Percentiles rank a stretch among this genome's conserved stretches.
Conservation (phyloP, 805 yeast genomes). For the Tetrapisispora namnaoensis region DNA sequence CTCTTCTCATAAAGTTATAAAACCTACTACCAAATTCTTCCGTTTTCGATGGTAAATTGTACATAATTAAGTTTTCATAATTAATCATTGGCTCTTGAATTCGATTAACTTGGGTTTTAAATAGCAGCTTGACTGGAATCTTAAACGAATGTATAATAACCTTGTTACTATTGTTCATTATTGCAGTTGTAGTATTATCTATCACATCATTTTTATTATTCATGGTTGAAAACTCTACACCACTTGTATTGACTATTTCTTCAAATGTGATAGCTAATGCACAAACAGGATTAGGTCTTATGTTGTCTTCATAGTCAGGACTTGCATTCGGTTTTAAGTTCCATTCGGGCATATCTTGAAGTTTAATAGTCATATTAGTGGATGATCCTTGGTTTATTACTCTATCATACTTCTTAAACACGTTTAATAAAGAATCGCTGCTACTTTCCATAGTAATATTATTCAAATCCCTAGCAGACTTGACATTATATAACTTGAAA, state of each 20-base stretch:
- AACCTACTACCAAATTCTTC: slow-evolving; percentile 35
- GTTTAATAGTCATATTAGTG: slow-evolving; percentile 21
- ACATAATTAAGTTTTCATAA: slow-evolving; percentile 47
- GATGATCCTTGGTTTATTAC: slow-evolving; percentile 22
- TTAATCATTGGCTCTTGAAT: slow-evolving; percentile 56
- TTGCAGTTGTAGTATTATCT: slow-evolving; percentile 2
- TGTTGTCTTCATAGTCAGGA: not conserved
- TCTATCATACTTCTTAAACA: slow-evolving; percentile 24
- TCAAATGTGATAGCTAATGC: slow-evolving; percentile 25
- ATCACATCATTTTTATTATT: slow-evolving; percentile 4
- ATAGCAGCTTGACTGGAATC: slow-evolving; percentile 59
- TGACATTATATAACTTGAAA: slow-evolving; percentile 20
- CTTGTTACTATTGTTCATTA: slow-evolving; percentile 10
- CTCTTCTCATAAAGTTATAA: slow-evolving; percentile 43
- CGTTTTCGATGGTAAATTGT: slow-evolving; percentile 29
- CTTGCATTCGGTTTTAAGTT: slow-evolving; percentile 3
- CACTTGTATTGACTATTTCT: slow-evolving; percentile 16
- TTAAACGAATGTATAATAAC: slow-evolving; percentile 55
- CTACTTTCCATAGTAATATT: slow-evolving; percentile 27
- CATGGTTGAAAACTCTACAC: slow-evolving; percentile 5
- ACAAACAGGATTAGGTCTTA: slow-evolving; percentile 17
- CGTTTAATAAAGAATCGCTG: slow-evolving; percentile 25
- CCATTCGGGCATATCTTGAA: slow-evolving; percentile 25
- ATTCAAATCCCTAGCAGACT: slow-evolving; percentile 20
- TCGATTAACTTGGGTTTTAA: slow-evolving; percentile 42